These are phyloP conservation scores for Xylaria sp. DNA, from an alignment of 2,329 filamentous ascomycete species.

Conservation along the genomic window DNA sequence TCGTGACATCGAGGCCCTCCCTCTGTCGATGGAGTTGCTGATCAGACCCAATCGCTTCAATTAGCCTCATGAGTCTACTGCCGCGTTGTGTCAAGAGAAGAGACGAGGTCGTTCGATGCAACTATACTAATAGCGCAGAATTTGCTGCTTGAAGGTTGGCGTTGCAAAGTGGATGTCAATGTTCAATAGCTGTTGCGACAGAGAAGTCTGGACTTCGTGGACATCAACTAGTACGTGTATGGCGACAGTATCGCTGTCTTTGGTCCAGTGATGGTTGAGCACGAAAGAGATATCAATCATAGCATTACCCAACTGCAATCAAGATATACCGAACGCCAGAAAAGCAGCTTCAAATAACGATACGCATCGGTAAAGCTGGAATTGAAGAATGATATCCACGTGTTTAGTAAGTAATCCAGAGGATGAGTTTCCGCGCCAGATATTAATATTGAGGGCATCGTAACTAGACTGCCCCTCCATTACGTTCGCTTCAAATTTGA, in stretches of 20 bases:
- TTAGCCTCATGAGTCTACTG: slow-evolving; percentile 27
- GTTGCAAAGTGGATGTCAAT: slow-evolving; percentile 17
- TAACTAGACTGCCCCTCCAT: slow-evolving; percentile 8
- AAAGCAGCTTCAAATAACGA: not conserved
- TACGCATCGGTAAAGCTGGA: slow-evolving; percentile 4
- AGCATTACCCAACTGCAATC: slow-evolving; percentile 6
- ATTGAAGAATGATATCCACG: slow-evolving; percentile 12
- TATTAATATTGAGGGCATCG: slow-evolving; percentile 9
- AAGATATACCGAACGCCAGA: not conserved
- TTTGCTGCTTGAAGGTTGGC: slow-evolving; percentile 7
- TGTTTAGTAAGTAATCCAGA: slow-evolving; percentile 1
- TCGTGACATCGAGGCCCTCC: slow-evolving; percentile 32
- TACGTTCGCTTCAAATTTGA: slow-evolving; percentile 11
- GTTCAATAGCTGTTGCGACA: slow-evolving; percentile 17
- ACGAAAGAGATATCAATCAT: slow-evolving; percentile 14
- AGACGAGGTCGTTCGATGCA: slow-evolving; percentile 25
- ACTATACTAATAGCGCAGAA: slow-evolving; percentile 9
- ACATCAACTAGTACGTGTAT: slow-evolving; percentile 1
- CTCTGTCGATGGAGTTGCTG: slow-evolving; percentile 25
- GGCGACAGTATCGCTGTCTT: slow-evolving; percentile 18
- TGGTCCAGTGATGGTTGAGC: not conserved
- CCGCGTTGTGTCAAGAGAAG: slow-evolving; percentile 38
- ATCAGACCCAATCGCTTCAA: slow-evolving; percentile 32
- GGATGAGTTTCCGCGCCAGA: slow-evolving; percentile 3
- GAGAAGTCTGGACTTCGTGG: slow-evolving; percentile 29